phyloP scores from a whole-genome alignment of 1,284 basidiomycete species.

The Neotropicomus parvogracilis region DNA sequence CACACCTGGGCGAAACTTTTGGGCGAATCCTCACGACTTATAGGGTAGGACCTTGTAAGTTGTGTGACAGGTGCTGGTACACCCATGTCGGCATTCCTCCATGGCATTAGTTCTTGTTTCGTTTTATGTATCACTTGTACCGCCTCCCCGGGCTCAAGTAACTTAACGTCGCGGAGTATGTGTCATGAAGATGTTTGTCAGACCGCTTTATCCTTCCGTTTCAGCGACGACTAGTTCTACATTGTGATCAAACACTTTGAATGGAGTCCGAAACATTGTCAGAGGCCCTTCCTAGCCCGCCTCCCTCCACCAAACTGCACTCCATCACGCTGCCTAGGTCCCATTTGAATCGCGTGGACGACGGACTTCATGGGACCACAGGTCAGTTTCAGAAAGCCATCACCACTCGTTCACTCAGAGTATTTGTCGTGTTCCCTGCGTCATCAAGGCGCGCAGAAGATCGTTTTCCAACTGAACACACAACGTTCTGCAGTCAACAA shows the following conservation, averaged over 20 bases:
- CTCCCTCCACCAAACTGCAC: slow-evolving; percentile 1
- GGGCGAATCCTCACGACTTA: no score
- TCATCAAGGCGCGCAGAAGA: slow-evolving; percentile 39
- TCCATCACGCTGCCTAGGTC: slow-evolving; percentile 16
- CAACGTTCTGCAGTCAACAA: slow-evolving; percentile 43
- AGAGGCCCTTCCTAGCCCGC: background rate
- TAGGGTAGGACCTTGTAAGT: no score
- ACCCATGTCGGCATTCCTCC: no score
- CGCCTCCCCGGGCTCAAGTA: no score
- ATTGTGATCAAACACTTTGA: background rate
- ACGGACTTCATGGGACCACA: slow-evolving; percentile 21
- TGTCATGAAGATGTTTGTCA: no score
- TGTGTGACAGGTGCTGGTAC: no score
- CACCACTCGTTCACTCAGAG: background rate
- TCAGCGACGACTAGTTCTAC: no score
- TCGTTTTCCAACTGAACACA: slow-evolving; percentile 44
- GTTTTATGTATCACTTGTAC: no score
- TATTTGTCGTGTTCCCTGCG: background rate
- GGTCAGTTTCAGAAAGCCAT: slow-evolving; percentile 13
- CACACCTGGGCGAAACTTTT: no score
- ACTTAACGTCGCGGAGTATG: no score
- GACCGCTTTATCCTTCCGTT: no score
- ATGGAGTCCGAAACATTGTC: slow-evolving; percentile 16
- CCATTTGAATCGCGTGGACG: slow-evolving; percentile 18
- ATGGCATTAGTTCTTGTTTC: no score